phyloP scores from a whole-genome alignment of 176 grass and related monocot genomes.

The Puccinellia tenuiflora region DNA sequence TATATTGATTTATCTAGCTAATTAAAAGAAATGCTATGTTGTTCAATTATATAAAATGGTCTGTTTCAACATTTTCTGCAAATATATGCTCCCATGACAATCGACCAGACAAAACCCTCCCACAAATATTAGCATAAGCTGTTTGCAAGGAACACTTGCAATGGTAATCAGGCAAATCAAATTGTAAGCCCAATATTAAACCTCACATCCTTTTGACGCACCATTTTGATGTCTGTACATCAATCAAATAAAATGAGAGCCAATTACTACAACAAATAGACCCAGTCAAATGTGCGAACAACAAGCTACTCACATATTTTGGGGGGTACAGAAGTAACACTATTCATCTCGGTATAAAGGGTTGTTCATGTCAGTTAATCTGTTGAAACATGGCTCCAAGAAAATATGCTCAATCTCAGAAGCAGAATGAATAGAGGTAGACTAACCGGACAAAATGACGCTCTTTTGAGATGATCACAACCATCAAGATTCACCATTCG shows the following conservation, averaged over 20 bases:
- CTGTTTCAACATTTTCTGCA: neutral
- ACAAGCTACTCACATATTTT: neutral
- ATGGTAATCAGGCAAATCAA: neutral
- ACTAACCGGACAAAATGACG: conserved; percentile 79
- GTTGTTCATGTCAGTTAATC: neutral
- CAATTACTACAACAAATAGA: neutral
- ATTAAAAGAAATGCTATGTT: neutral
- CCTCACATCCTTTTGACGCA: neutral
- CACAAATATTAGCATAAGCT: neutral
- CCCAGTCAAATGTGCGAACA: neutral
- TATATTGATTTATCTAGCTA: neutral
- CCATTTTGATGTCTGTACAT: neutral
- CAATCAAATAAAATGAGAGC: neutral
- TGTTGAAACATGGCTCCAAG: neutral
- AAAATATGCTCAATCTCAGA: neutral
- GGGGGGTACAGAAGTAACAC: neutral
- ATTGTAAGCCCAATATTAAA: neutral
- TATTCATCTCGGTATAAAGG: neutral
- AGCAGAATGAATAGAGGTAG: conserved; percentile 3
- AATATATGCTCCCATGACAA: neutral
- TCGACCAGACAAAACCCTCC: neutral
- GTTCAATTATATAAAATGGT: neutral
- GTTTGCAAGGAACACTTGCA: too few species aligned
- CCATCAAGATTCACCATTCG: conserved; percentile 87
- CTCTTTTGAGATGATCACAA: conserved; percentile 82